Conservation (phyloP, 1,284 basidiomycete genomes). For the Rhizoctonia solani region DNA sequence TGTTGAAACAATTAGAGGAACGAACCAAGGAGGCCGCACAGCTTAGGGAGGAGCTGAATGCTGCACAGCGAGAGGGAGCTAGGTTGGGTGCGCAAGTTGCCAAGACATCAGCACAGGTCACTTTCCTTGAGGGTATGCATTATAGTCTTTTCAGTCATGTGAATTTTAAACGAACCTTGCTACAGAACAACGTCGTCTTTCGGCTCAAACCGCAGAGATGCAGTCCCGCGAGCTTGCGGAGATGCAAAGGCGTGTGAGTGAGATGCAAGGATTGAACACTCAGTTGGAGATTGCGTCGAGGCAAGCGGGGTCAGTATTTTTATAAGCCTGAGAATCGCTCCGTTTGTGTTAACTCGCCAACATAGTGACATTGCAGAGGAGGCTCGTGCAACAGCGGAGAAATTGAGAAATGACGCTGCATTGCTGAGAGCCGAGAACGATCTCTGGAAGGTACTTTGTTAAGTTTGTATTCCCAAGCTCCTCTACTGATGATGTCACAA, state of each 20-base stretch:
- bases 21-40: slow-evolving; percentile 55
- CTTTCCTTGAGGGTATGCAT: slow-evolving; percentile 67
- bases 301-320: slow-evolving; percentile 63
- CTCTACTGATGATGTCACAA: slow-evolving; percentile 24
- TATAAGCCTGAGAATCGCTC: slow-evolving; percentile 67
- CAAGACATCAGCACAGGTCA: slow-evolving; percentile 79
- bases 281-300: slow-evolving; percentile 47
- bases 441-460: slow-evolving; percentile 74
- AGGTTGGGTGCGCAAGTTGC: slow-evolving; percentile 69
- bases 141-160: background rate
- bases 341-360: too few species aligned
- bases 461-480: slow-evolving; percentile 1
- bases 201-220: slow-evolving; percentile 67
- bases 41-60: slow-evolving; percentile 68
- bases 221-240: slow-evolving; percentile 56
- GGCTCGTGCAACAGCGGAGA: slow-evolving; percentile 64
- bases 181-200: slow-evolving; percentile 64
- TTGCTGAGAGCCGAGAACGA: slow-evolving; percentile 90
- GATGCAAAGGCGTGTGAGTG: slow-evolving; percentile 43
- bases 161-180: slow-evolving; percentile 48
- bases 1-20: slow-evolving; percentile 37
- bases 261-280: slow-evolving; percentile 45
- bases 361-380: slow-evolving; percentile 33
- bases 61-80: slow-evolving; percentile 68
- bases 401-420: slow-evolving; percentile 79